Evolutionary conservation across 495 filamentous ascomycete genomes (phyloP), one percentile per base, ranked within the genome.

Genomic region (Aspergillus diversus): DNA sequence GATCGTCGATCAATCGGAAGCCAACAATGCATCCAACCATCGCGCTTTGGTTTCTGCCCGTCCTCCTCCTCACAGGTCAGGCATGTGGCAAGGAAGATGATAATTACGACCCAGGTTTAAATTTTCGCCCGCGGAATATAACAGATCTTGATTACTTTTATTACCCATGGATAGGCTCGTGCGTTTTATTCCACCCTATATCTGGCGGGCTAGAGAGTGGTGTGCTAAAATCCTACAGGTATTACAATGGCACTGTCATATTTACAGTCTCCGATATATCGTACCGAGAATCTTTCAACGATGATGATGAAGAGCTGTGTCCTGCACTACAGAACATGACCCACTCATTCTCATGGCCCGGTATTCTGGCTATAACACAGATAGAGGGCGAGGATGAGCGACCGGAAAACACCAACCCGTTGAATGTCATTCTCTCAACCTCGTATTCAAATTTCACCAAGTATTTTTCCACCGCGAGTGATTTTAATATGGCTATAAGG

Each of bases 81-180:
- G 56, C 11, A 12, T 1, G 17, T 31, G 46, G 27, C 42, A 32
- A 16, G 8, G 56, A 59, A 7, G 56, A 59, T 32, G 12, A 16
- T 9, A 34, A 48, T 16, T 60, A 60, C 34, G 57, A 60, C 9
- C 47, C 57, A 32, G 47, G 0, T 11, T 15, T 15, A 39, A 60
- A 60, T 16, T 39, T 39, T 15, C 46, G 46, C 7, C 57, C 57
- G 7, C 16, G 35, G 13, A 60, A 60, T 37, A 33, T 60, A 37
- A 60, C 57, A 12, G 57, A 32, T 2, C 43, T 60, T 5, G 57
- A 60, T 42, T 60, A 60, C n/a, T 60, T 33, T 6, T 52, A 51
- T 32, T 60, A 60, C 21, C 57, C 47, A 7, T 60, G 57, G 57
- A 33, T 13, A 21, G 57, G 57, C 33, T 60, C 57, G 57, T 60